Evolutionary conservation across 78 protist species (phyloP), one percentile per base, ranked within the genome.

Genomic region (Chrysochromulina tobinii): DNA sequence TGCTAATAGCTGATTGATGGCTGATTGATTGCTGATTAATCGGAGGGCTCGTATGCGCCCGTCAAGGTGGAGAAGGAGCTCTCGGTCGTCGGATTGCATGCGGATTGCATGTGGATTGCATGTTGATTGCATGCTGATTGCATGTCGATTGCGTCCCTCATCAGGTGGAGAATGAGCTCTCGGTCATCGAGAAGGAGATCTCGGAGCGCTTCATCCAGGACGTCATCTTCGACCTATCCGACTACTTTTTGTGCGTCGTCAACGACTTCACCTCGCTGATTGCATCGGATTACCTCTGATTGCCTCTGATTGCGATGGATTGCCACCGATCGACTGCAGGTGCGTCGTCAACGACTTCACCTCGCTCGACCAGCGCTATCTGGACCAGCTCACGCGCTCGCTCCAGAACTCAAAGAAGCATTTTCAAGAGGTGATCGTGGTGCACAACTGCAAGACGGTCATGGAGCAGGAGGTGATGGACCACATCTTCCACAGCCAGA

Each of bases 201-300:
- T 15, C 48, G 48, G 81, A 73, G 81, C 81, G 15, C 81, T 73
- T 75, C 58, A 75, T 75, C 9, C 51, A 15, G 81, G 81, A 75
- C 81, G 48, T 75, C 27, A 75, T 75, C 51, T 75, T 75, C 81
- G 27, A 75, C 18, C 58, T 27, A 8, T 7, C 81, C 51, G 81
- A 75, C 81, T 75, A 75, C 81, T 75, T 75, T 15, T 15, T 75
- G 48, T 75, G 81, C 58, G 81, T 75, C 81, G 81, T 75, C 81
- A 75, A 75, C 81, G 81, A 75, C 51, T 75, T 75, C 81, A 75
- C 81, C 18, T 75, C 81, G 58, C 81, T 75, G 27, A 38, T 38
- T 38, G 38, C 38, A 38, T 38, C 38, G 38, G 38, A 38, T 38
- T 38, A 38, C 38, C 38, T 38, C 38, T 38, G 38, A 38, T 38